Evolutionary conservation across 768 basidiomycete genomes (phyloP), one percentile per base, ranked within the genome.

Genomic region (Boletus rex-veris): DNA sequence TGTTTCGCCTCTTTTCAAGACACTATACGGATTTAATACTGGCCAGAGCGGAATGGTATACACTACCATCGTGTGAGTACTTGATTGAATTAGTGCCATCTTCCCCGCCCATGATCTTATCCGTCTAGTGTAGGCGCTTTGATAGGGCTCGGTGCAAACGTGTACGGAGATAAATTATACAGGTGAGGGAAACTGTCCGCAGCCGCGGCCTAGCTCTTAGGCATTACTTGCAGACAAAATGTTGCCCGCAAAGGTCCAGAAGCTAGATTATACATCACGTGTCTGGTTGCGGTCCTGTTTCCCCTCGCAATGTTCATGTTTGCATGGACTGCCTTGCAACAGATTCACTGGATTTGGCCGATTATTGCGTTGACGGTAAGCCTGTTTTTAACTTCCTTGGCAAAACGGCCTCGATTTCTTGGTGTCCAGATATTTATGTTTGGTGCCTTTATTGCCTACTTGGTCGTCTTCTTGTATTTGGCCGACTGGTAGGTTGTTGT

Each of bases 41-140:
- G 84, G 83, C 1, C 69, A 82, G 57, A 72, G 79, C 3, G 89
- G 88, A 35, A 76, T 81, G 11, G 75, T 80, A 0, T 90, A 85
- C 28, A 28, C 8, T 62, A 48, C 81, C 1, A 75, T 88, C 61
- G 69, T 76, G 84, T 84, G 60, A 40, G 80, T 70, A 28, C 28
- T 28, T 28, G 28, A 28, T 28, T 8, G 7, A 11, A 19, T 16
- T 30, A 18, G 15, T 15, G 4, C 9, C 18, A 38, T 18, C n/a
- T n/a, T 24, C 14, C 0, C 18, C 38, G 45, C n/a, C 51, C 40
- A 18, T 14, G n/a, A 38, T 30, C 47, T 50, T 36, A 38, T n/a
- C 16, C 39, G 10, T 45, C 15, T 58, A 87, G 85, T 3, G 70
- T 84, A 35, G 85, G 84, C 18, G 71, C 76, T 19, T 41, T 76